Base-by-base conservation (phyloP, 164 flowering plant species). In the Umbellularia californica region DNA sequence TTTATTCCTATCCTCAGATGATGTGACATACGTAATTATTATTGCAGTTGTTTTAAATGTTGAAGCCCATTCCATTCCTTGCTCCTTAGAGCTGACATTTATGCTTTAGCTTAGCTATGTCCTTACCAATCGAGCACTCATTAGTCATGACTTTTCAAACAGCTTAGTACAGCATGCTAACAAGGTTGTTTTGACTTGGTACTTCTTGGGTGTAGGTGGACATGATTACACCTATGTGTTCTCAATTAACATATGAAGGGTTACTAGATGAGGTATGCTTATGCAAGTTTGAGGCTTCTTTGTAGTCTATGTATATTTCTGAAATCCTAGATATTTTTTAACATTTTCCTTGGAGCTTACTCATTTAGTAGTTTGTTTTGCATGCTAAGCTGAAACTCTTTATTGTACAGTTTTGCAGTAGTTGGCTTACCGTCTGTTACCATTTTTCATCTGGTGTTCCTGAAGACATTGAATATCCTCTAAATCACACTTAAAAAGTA, bases 181-280 rank as follows among this genome's bases (percentile, higher is more conserved):
- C 17, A 71, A 2, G 19, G 55, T 69, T 70, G 23, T 68, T 67
- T 25, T 71, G 76, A 68, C 63, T 70, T 25, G 20, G 17, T 74
- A 19, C 22, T 60, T 23, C 20, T 58, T 68, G 65, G 23, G 58
- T 87, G 79, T 86, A 95, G 99, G 97, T 95, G 77, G 99, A 95
- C 87, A 92, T 93, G 96, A 82, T n/a, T n/a, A n/a, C n/a, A n/a
- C n/a, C 99, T 22, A 90, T 95, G 97, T 92, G 92, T 78, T 67
- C 96, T 71, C 99, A 93, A 70, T 83, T 95, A 69, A 95, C 99
- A 72, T 95, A 95, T 83, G 99, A 95, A 84, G 98, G 99, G 64
- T 84, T 95, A 78, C 65, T 95, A 74, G 99, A 95, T 81, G 99
- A 95, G 99, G 99, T 92, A 81, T 64, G 65, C 20, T 63, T 68